Conservation (phyloP, 2,329 filamentous ascomycete genomes). For the Hymenoscyphus salicellus region DNA sequence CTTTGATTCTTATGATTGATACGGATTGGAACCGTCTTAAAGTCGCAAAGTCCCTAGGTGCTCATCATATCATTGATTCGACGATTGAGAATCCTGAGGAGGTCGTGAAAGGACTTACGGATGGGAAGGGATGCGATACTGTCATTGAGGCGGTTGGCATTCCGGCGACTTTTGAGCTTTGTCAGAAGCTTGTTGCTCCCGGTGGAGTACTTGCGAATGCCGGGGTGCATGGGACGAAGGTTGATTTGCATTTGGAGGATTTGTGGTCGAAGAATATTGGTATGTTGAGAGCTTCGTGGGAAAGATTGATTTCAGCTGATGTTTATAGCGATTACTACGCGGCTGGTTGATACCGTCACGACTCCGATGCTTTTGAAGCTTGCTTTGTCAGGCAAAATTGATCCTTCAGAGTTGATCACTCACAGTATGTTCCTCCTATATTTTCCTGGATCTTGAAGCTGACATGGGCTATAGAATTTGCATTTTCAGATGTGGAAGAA, state of each 20-base stretch:
- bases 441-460: no score
- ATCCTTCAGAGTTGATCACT: no score
- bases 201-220: constrained; percentile 56
- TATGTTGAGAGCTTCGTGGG: constrained; percentile 32
- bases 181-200: constrained; percentile 51
- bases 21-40: constrained; percentile 47
- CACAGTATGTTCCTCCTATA: no score
- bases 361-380: no score
- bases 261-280: constrained; percentile 55
- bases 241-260: constrained; percentile 49
- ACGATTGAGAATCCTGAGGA: constrained; percentile 38
- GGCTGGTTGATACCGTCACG: no score
- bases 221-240: constrained; percentile 55
- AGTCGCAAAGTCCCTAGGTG: constrained; percentile 48
- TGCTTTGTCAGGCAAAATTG: no score
- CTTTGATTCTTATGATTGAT: constrained; percentile 51
- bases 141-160: constrained; percentile 26
- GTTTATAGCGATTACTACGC: no score
- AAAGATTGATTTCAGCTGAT: no score
- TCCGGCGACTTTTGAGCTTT: constrained; percentile 51
- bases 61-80: constrained; percentile 45
- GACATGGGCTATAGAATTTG: no score
- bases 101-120: constrained; percentile 44
- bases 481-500: no score
- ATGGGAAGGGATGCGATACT: constrained; percentile 52